Conservation (phyloP, 1,284 basidiomycete species). For the Ustilago tritici region DNA sequence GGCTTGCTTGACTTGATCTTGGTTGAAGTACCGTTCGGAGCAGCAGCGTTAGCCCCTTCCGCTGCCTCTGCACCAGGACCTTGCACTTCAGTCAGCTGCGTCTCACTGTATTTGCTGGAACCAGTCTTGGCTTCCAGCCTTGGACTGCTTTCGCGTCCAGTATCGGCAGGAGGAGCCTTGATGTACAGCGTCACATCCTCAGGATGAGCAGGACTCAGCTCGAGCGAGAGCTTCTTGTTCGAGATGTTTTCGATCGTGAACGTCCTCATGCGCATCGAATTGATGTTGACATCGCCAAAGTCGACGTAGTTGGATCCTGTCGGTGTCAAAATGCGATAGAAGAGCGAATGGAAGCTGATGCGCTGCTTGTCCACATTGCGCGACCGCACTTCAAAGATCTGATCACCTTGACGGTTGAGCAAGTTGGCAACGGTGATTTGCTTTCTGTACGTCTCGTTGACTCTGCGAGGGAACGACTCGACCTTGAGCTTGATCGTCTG, state of each 20-base stretch:
- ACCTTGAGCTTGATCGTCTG: conserved; percentile 72
- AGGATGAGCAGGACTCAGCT: conserved; percentile 72
- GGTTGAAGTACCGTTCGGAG: conserved; percentile 4
- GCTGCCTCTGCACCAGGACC: conserved; percentile 12
- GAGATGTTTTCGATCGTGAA: conserved; percentile 72
- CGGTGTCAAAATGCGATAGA: conserved; percentile 73
- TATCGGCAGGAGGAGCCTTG: conserved; percentile 48
- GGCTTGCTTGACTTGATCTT: conserved; percentile 36
- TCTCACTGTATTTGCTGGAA: conserved; percentile 24
- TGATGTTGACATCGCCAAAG: conserved; percentile 73
- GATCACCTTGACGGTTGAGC: conserved; percentile 69
- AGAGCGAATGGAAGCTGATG: conserved; percentile 73
- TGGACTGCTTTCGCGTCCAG: conserved; percentile 20
- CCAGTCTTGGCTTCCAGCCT: conserved; percentile 32
- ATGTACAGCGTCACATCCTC: conserved; percentile 73
- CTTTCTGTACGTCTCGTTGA: conserved; percentile 73
- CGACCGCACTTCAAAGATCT: conserved; percentile 72
- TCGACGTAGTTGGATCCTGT: conserved; percentile 73
- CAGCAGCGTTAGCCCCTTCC: conserved; percentile 6
- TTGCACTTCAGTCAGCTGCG: conserved; percentile 22
- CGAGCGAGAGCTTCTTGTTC: conserved; percentile 70
- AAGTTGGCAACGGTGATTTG: conserved; percentile 72
- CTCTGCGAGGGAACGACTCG: conserved; percentile 73
- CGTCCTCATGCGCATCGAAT: conserved; percentile 71
- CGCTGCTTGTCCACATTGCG: conserved; percentile 73